These are phyloP conservation scores for Xerocomellus chrysenteron DNA, from an alignment of 768 basidiomycete genomes.

Conservation along the genomic window DNA sequence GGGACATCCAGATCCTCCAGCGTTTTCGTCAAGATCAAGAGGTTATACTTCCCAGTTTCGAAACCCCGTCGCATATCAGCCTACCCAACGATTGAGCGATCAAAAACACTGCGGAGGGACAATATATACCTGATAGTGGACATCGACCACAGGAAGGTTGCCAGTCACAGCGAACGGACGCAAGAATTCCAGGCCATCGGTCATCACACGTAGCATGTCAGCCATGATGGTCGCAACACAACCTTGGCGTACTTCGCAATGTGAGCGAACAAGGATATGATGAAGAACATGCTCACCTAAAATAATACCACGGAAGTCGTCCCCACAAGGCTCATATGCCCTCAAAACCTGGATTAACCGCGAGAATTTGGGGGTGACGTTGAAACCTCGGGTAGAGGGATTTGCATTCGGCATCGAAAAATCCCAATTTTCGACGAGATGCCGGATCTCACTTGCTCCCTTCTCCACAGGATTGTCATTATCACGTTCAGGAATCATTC, in stretches of 20 bases:
- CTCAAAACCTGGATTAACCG: constrained; percentile 59
- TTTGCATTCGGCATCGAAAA: constrained; percentile 66
- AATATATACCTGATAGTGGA: constrained; percentile 34
- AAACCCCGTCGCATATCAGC: constrained; percentile 52
- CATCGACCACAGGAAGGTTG: constrained; percentile 33
- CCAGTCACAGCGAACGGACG: constrained; percentile 52
- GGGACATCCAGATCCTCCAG: constrained; percentile 62
- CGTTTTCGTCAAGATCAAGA: constrained; percentile 60
- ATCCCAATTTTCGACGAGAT: constrained; percentile 56
- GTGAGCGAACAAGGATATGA: constrained; percentile 35
- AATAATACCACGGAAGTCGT: constrained; percentile 64
- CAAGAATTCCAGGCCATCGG: constrained; percentile 51
- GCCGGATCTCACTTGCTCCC: constrained; percentile 28
- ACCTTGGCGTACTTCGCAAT: constrained; percentile 48
- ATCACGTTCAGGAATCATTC: constrained; percentile 34
- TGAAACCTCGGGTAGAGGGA: constrained; percentile 54
- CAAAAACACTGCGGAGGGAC: not conserved
- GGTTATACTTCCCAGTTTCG: constrained; percentile 54
- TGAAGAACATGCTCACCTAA: constrained; percentile 47
- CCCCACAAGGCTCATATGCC: constrained; percentile 51
- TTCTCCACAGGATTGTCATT: constrained; percentile 32
- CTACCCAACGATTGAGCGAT: constrained; percentile 29
- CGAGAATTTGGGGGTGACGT: constrained; percentile 67
- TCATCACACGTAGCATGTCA: constrained; percentile 56
- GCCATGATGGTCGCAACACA: constrained; percentile 55